These are phyloP conservation scores for Cyclaneusma minus DNA, from an alignment of 2,329 filamentous ascomycete genomes.

Conservation along the genomic window DNA sequence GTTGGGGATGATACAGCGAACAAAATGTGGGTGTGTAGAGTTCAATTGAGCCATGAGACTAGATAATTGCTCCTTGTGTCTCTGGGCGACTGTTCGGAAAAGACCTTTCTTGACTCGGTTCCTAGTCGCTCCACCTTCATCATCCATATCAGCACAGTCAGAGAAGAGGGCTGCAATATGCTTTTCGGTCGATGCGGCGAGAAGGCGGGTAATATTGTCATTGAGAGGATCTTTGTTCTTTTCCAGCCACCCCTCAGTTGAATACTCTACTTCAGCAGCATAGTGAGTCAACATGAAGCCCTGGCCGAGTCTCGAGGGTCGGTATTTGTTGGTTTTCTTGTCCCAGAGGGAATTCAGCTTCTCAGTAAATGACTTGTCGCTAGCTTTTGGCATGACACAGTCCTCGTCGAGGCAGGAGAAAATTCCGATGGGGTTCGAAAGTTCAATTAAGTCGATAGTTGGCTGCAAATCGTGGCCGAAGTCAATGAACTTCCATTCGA, in stretches of 20 bases:
- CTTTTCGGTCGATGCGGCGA: conserved; percentile 66
- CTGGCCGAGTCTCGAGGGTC: conserved; percentile 70
- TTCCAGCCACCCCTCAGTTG: conserved; percentile 86
- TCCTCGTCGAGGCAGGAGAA: conserved; percentile 98
- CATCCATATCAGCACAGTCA: conserved; percentile 74
- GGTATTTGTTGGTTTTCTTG: conserved; percentile 87
- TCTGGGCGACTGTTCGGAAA: conserved; percentile 90
- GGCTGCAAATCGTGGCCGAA: conserved; percentile 95
- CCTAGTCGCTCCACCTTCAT: conserved; percentile 48
- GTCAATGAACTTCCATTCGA: conserved; percentile 99
- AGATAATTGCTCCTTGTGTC: conserved; percentile 97
- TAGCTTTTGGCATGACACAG: conserved; percentile 97
- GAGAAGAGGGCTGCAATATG: conserved; percentile 75
- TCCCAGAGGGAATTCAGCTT: conserved; percentile 97
- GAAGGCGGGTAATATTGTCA: conserved; percentile 83
- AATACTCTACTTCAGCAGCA: conserved; percentile 94
- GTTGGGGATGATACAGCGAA: conserved; percentile 93
- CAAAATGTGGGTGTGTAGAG: conserved; percentile 94
- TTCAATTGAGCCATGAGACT: conserved; percentile 88
- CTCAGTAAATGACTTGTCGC: conserved; percentile 91
- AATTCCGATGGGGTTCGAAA: conserved; percentile 94
- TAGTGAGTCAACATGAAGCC: conserved; percentile 97
- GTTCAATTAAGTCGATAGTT: conserved; percentile 91
- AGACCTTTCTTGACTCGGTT: conserved; percentile 87
- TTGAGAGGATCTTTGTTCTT: conserved; percentile 99